Percentiles rank a stretch among this genome's conserved stretches.
Evolutionary conservation across 331 rosid genomes (phyloP).

Genomic region (Rhamnella rubrinervis): DNA sequence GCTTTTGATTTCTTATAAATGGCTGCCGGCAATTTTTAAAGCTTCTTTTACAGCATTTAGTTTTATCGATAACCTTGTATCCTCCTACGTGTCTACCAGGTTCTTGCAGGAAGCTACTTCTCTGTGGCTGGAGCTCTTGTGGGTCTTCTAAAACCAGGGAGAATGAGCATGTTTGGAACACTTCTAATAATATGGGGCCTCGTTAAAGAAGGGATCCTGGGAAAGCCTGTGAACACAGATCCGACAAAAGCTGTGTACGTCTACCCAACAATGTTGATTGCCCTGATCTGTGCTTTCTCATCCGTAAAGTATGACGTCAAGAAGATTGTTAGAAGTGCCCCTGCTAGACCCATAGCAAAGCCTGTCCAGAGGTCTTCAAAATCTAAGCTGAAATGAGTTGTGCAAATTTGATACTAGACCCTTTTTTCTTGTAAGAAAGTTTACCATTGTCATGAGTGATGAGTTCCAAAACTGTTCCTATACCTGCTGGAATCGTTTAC

Average conservation of each 20-base stretch:
- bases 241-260: constrained; percentile 64
- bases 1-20: not conserved
- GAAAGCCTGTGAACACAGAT: constrained; percentile 69
- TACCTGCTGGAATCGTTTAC: not conserved
- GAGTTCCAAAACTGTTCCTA: not conserved
- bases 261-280: constrained; percentile 76
- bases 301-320: constrained; percentile 74
- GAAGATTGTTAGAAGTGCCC: constrained; percentile 54
- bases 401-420: constrained; percentile 1
- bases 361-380: constrained; percentile 76
- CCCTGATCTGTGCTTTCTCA: constrained; percentile 65
- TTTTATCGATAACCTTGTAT: not conserved
- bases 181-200: constrained; percentile 86
- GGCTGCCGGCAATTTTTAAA: not conserved
- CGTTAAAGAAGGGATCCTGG: constrained; percentile 80
- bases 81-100: constrained; percentile 37
- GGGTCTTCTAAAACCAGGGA: constrained; percentile 78
- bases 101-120: constrained; percentile 93
- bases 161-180: constrained; percentile 86
- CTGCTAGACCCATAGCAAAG: constrained; percentile 52
- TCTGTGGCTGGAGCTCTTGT: constrained; percentile 88
- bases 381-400: constrained; percentile 76
- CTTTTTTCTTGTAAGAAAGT: not conserved
- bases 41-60: not conserved
- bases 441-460: not conserved